phyloP scores from a whole-genome alignment of 2,329 filamentous ascomycete genomes.

The Fusarium sp. region DNA sequence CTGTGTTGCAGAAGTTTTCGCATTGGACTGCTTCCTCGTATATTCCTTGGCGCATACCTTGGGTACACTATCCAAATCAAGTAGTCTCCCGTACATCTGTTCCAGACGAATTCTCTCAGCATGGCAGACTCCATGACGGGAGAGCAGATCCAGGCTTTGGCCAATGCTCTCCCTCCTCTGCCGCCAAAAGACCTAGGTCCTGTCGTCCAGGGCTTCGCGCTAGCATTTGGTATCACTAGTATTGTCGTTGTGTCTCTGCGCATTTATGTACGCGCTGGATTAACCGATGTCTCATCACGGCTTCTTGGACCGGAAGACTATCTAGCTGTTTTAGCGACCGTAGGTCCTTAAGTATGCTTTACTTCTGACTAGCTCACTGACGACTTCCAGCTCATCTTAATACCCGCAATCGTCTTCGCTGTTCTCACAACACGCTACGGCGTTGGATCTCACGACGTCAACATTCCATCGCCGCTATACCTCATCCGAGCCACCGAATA shows the following conservation, averaged over 20 bases:
- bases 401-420: conserved; percentile 13
- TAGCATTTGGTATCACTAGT: neutral
- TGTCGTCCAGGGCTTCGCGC: conserved; percentile 1
- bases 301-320: conserved; percentile 18
- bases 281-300: neutral
- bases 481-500: conserved; percentile 15
- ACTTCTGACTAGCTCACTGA: fast-evolving
- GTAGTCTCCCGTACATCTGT: no score
- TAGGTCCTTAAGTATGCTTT: neutral
- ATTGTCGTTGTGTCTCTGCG: conserved; percentile 3
- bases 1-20: no score
- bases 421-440: conserved; percentile 5
- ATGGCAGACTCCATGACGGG: conserved; percentile 12
- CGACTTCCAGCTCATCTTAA: neutral
- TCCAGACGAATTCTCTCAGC: no score
- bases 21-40: neutral
- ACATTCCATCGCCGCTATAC: conserved; percentile 5
- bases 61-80: no score
- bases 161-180: neutral
- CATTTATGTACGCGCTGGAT: conserved; percentile 16
- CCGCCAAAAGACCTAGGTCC: neutral
- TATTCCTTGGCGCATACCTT: neutral
- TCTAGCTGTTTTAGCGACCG: neutral
- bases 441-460: conserved; percentile 7
- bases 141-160: conserved; percentile 13